A percentile compares a stretch with the other conserved stretches of the same genome.
These are phyloP conservation scores for Chionographis japonica DNA, from an alignment of 106 monocot genomes.

Conservation along the genomic window DNA sequence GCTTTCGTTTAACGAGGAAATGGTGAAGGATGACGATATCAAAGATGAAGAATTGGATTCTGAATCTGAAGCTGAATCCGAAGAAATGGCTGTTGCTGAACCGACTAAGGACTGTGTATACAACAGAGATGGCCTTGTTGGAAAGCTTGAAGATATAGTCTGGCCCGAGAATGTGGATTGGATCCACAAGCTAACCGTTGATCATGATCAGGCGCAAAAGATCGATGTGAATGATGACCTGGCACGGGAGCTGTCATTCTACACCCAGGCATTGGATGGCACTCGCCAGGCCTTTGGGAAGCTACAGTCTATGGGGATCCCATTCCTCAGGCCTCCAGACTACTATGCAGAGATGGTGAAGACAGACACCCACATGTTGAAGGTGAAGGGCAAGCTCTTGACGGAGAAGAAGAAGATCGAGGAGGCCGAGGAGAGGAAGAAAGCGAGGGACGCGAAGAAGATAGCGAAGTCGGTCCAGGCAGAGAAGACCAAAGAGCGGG, in stretches of 20 bases:
- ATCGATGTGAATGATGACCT: constrained; percentile 88
- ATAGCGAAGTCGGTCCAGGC: constrained; percentile 78
- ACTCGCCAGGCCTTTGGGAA: constrained; percentile 62
- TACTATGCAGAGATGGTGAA: constrained; percentile 98
- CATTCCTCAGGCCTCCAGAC: constrained; percentile 85
- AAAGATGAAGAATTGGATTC: constrained; percentile 22
- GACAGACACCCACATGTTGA: constrained; percentile 79
- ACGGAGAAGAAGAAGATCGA: constrained; percentile 83
- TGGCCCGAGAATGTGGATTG: constrained; percentile 75
- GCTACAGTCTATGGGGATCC: constrained; percentile 46
- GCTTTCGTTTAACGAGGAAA: too few relatives aligned
- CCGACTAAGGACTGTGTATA: constrained; percentile 66
- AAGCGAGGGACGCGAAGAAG: constrained; percentile 82
- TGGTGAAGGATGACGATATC: too few relatives aligned
- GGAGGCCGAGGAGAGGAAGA: constrained; percentile 90
- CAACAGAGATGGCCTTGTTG: constrained; percentile 78
- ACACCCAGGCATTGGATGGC: constrained; percentile 78
- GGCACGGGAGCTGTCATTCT: constrained; percentile 75
- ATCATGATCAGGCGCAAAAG: constrained; percentile 38
- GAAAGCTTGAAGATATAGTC: constrained; percentile 83
- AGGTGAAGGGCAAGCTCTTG: constrained; percentile 74
- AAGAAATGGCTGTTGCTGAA: constrained; percentile 37
- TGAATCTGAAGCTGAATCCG: constrained; percentile 37
- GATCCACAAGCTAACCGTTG: constrained; percentile 65
- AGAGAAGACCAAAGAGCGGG: constrained; percentile 68